These are phyloP conservation scores for Diaporthe citrichinensis DNA, from an alignment of 2,329 filamentous ascomycete species.

Conservation along the genomic window DNA sequence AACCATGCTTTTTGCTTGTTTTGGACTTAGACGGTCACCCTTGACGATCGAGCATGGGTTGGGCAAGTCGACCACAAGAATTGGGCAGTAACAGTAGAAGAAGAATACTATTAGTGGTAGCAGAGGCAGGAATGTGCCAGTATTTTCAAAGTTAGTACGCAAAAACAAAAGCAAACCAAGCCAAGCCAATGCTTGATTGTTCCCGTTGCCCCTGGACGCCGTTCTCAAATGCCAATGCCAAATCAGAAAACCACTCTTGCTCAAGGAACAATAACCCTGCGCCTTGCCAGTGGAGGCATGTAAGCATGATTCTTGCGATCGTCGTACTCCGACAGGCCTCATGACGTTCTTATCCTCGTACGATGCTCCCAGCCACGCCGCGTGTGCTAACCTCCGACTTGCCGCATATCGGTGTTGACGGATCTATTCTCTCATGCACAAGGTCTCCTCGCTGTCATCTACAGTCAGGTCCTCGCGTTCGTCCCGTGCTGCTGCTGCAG, in stretches of 20 bases:
- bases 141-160: slow-evolving; percentile 19
- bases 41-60: neutral
- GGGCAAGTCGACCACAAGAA: neutral
- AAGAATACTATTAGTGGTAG: slow-evolving; percentile 23
- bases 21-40: neutral
- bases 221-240: slow-evolving; percentile 30
- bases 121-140: slow-evolving; percentile 15
- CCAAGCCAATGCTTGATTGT: slow-evolving; percentile 16
- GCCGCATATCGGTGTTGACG: neutral
- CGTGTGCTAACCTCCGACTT: neutral
- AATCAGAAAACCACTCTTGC: slow-evolving; percentile 30
- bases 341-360: neutral
- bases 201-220: slow-evolving; percentile 16
- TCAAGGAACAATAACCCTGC: slow-evolving; percentile 19
- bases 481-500: neutral
- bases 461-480: neutral
- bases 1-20: neutral
- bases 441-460: slow-evolving; percentile 32
- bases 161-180: slow-evolving; percentile 1
- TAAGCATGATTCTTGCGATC: slow-evolving; percentile 26
- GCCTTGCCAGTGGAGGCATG: slow-evolving; percentile 32
- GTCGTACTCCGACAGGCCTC: slow-evolving; percentile 2
- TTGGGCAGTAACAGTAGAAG: neutral
- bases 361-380: neutral
- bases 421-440: neutral